Percentiles rank a stretch among this genome's conserved stretches.
These are phyloP conservation scores for Teunomyces barrocoloradensis DNA, from an alignment of 805 yeast species.

Conservation along the genomic window DNA sequence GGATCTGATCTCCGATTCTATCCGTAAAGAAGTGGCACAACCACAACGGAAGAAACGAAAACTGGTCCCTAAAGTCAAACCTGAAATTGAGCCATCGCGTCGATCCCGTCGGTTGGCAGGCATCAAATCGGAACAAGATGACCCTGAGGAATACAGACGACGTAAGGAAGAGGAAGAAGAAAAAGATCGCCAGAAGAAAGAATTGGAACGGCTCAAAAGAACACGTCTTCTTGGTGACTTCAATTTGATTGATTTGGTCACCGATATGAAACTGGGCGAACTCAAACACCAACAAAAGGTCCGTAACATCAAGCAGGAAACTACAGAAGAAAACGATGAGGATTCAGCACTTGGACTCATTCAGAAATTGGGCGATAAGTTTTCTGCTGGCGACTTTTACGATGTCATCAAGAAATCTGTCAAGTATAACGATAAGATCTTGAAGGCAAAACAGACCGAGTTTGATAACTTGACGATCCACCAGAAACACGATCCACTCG, in stretches of 20 bases:
- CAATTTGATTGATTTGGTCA: conserved; percentile 56
- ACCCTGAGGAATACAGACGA: conserved; percentile 38
- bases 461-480: conserved; percentile 51
- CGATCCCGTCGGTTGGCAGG: conserved; percentile 82
- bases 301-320: conserved; percentile 2
- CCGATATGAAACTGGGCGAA: conserved; percentile 38
- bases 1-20: conserved; percentile 52
- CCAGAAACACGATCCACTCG: conserved; percentile 61
- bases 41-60: conserved; percentile 15
- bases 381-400: conserved; percentile 72
- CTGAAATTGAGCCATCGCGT: conserved; percentile 53
- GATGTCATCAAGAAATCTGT: conserved; percentile 41
- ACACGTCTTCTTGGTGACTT: conserved; percentile 67
- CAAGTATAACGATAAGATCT: conserved; percentile 33
- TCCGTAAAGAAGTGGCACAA: conserved; percentile 45
- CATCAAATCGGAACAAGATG: conserved; percentile 47
- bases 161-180: conserved; percentile 37
- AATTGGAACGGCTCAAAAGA: conserved; percentile 49
- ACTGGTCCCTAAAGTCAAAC: conserved; percentile 19
- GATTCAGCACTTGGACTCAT: conserved; percentile 24
- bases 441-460: conserved; percentile 51
- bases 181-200: conserved; percentile 30
- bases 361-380: conserved; percentile 43
- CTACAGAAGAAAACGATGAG: conserved; percentile 7
- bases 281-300: conserved; percentile 31